Percentiles rank a stretch among this genome's conserved stretches.
phyloP scores from a whole-genome alignment of 2,329 filamentous ascomycete species.

The Beauveria caledonica region DNA sequence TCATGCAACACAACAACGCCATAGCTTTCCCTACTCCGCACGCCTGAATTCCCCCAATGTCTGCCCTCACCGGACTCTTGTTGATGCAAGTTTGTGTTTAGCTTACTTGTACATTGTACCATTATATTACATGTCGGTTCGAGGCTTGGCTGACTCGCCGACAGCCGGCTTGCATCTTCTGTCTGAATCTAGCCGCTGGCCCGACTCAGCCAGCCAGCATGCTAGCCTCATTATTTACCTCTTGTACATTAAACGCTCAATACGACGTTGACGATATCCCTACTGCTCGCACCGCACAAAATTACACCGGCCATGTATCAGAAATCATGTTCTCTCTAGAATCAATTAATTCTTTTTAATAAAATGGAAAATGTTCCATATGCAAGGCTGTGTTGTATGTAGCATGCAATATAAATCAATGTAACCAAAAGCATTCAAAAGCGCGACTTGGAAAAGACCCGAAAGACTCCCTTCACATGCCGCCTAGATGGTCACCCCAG shows the following conservation, averaged over 20 bases:
- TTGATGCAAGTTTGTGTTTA: constrained; percentile 2
- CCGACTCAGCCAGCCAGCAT: background rate
- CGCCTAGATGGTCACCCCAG: constrained; percentile 12
- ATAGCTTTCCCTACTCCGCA: constrained; percentile 2
- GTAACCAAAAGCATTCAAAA: constrained; percentile 8
- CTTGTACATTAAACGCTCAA: constrained; percentile 11
- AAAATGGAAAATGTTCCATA: background rate
- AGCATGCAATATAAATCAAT: constrained; percentile 3
- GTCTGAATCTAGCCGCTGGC: background rate
- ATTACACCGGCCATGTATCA: background rate
- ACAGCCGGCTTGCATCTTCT: background rate
- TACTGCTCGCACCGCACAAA: background rate
- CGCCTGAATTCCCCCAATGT: background rate
- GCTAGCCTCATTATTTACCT: background rate
- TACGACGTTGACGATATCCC: constrained; percentile 11
- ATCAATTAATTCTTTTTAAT: background rate
- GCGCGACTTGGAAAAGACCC: constrained; percentile 11
- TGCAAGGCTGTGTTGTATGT: constrained; percentile 6
- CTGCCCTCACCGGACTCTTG: background rate
- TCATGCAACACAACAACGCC: background rate
- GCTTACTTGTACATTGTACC: constrained; percentile 8
- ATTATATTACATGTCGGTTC: constrained; percentile 9
- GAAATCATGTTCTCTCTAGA: background rate
- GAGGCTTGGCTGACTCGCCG: background rate
- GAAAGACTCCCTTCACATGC: constrained; percentile 25